A percentile compares a stretch with the other conserved stretches of the same genome.
phyloP scores from a whole-genome alignment of 495 filamentous ascomycete species.

The Neurospora cerealis region DNA sequence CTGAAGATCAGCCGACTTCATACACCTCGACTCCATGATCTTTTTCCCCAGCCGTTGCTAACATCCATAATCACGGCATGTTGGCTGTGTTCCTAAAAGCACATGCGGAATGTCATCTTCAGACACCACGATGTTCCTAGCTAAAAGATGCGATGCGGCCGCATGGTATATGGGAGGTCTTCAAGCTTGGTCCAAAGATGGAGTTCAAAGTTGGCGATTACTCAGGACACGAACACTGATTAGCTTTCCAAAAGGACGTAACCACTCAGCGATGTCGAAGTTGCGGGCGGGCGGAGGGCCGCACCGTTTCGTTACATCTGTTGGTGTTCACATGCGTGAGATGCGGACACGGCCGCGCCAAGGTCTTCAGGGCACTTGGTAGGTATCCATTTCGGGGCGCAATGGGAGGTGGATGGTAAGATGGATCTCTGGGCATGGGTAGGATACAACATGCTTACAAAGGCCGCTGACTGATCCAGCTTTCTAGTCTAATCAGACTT shows the following conservation, averaged over 20 bases:
- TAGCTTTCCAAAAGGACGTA: background rate
- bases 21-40: background rate
- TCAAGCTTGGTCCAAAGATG: background rate
- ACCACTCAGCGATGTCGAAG: background rate
- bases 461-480: background rate
- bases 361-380: background rate
- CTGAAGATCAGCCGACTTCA: background rate
- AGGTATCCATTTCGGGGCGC: background rate
- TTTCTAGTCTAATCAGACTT: background rate
- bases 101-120: background rate
- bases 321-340: background rate
- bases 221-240: background rate
- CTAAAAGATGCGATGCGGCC: background rate
- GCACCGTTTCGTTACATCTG: background rate
- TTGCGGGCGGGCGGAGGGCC: background rate
- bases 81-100: background rate
- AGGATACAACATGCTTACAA: background rate
- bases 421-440: background rate
- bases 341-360: background rate
- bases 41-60: background rate
- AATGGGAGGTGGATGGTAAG: background rate
- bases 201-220: background rate
- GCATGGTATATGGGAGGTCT: background rate
- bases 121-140: background rate
- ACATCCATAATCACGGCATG: background rate